Conservation (phyloP, 441 rosid species). For the Syzygium syzygioides region DNA sequence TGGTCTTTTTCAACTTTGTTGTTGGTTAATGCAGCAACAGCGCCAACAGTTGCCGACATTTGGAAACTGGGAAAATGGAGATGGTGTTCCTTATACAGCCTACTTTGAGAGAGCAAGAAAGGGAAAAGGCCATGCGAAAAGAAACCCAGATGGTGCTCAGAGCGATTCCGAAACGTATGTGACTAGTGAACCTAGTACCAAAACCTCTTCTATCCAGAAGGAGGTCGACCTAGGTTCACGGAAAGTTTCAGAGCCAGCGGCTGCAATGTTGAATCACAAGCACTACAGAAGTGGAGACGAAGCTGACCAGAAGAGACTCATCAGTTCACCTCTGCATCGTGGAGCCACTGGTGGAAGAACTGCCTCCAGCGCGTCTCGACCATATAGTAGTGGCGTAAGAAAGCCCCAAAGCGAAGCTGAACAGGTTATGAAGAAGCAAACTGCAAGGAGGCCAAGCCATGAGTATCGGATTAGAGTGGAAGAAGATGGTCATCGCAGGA, state of each 20-base stretch:
- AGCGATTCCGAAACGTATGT: background rate
- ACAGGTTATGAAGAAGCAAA: background rate
- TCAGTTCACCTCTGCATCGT: background rate
- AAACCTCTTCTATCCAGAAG: background rate
- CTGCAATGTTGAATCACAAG: background rate
- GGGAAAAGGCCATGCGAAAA: background rate
- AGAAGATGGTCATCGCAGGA: background rate
- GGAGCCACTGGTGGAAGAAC: background rate
- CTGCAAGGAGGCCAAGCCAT: background rate
- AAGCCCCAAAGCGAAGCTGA: background rate
- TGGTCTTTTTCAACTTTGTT: background rate
- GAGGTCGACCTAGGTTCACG: background rate
- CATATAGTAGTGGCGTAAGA: background rate
- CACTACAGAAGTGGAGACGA: background rate
- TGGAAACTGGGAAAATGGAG: conserved; percentile 8
- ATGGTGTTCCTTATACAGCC: background rate
- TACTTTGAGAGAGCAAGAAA: conserved; percentile 7
- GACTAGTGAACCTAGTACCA: background rate
- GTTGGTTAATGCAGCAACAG: background rate
- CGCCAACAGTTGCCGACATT: background rate
- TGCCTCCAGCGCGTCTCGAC: background rate
- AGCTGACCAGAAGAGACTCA: background rate
- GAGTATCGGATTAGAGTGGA: background rate
- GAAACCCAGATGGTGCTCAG: background rate
- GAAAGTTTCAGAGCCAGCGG: background rate